A percentile compares a stretch with the other conserved stretches of the same genome.
phyloP scores from a whole-genome alignment of 768 basidiomycete species.

The Naganishia kalamii region DNA sequence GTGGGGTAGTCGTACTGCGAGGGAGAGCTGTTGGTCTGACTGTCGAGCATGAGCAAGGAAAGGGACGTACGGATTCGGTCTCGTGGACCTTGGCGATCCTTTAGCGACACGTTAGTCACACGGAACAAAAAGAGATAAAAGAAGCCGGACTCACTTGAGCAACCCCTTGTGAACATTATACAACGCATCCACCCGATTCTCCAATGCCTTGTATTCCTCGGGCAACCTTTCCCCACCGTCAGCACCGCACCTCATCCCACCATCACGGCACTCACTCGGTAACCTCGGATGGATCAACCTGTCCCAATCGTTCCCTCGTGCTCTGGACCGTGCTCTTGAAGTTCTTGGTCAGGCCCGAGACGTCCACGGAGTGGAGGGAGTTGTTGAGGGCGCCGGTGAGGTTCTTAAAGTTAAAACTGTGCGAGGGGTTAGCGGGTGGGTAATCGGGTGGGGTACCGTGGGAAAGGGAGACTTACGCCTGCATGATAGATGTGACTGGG shows the following conservation, averaged over 20 bases:
- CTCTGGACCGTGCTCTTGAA: conserved; percentile 44
- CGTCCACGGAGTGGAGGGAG: conserved; percentile 35
- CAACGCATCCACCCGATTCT: conserved; percentile 87
- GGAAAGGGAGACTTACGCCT: not conserved
- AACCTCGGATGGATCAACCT: conserved; percentile 83
- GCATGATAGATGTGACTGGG: not conserved
- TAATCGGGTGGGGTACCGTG: too few species aligned
- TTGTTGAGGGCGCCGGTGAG: conserved; percentile 9
- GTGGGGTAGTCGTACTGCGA: conserved; percentile 56
- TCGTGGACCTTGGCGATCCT: conserved; percentile 87
- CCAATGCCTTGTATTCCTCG: conserved; percentile 91
- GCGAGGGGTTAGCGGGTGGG: not conserved
- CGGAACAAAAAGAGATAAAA: not conserved
- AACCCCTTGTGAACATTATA: conserved; percentile 66
- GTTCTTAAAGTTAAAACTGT: conserved; percentile 14
- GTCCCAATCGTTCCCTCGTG: conserved; percentile 69
- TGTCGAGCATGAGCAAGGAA: not conserved
- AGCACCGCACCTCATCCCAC: not conserved
- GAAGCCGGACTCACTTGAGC: conserved; percentile 58
- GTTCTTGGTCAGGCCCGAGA: conserved; percentile 37
- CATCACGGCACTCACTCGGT: conserved; percentile 66
- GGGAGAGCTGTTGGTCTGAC: conserved; percentile 36
- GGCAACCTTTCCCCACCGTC: conserved; percentile 29
- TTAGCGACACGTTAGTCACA: not conserved
- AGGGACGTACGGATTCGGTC: conserved; percentile 55